Evolutionary conservation across 495 filamentous ascomycete genomes (phyloP).

Genomic region (Talaromyces borbonicus): DNA sequence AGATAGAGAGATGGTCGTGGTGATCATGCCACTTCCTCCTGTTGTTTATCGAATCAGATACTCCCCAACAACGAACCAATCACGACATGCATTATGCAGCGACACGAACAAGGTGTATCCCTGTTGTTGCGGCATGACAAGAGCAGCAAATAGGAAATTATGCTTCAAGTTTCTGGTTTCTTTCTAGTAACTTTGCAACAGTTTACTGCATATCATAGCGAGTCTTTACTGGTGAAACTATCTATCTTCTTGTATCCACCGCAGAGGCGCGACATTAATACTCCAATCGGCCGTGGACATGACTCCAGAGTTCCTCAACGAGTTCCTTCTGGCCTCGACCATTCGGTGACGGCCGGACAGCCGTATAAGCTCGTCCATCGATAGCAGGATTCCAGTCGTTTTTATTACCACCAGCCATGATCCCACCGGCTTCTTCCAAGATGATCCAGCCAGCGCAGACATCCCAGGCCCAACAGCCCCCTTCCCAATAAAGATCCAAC

Average conservation of each 20-base stretch:
- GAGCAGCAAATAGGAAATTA: too few relatives aligned
- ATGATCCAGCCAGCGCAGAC: slow-evolving; percentile 89
- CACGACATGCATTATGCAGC: too few relatives aligned
- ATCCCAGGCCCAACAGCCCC: slow-evolving; percentile 93
- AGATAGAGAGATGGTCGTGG: too few relatives aligned
- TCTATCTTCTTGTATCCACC: neutral
- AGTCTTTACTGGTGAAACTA: too few relatives aligned
- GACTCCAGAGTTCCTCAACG: slow-evolving; percentile 72
- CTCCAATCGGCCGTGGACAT: slow-evolving; percentile 24
- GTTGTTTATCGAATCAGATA: too few relatives aligned
- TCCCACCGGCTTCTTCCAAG: slow-evolving; percentile 72
- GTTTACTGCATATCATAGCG: neutral
- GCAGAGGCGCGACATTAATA: slow-evolving; percentile 16
- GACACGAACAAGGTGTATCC: too few relatives aligned
- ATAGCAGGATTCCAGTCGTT: slow-evolving; percentile 64
- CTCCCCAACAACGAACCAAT: too few relatives aligned
- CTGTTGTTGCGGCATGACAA: too few relatives aligned
- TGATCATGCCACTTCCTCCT: too few relatives aligned
- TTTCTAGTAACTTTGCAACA: too few relatives aligned
- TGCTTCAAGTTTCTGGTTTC: too few relatives aligned
- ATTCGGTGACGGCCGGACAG: slow-evolving; percentile 50
- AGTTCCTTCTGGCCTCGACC: slow-evolving; percentile 61
- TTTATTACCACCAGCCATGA: slow-evolving; percentile 67
- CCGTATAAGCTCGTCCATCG: slow-evolving; percentile 73
- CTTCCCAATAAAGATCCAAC: slow-evolving; percentile 86